phyloP scores from a whole-genome alignment of 179 eudicot genomes.

The Beta corolliflora region DNA sequence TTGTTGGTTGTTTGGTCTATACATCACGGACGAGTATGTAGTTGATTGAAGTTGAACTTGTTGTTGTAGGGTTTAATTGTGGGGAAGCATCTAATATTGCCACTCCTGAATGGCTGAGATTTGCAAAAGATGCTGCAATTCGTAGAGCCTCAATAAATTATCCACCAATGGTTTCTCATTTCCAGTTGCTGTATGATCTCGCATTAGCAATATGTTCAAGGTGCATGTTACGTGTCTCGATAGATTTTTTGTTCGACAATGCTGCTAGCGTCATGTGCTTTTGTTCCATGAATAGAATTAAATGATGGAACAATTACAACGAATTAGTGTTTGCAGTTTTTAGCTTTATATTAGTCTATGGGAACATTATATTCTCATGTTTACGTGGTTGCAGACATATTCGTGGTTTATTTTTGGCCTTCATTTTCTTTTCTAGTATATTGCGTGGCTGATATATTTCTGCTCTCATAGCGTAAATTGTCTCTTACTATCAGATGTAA shows the following conservation, averaged over 20 bases:
- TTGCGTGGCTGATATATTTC: neutral
- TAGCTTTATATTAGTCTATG: neutral
- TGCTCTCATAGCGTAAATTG: neutral
- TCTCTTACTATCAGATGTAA: neutral
- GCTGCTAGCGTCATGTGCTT: neutral
- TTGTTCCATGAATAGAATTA: neutral
- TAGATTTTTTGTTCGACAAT: neutral
- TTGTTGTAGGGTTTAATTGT: slow-evolving; percentile 66
- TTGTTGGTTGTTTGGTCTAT: slow-evolving; percentile 4
- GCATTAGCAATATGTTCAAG: slow-evolving; percentile 78
- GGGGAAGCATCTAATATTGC: slow-evolving; percentile 99
- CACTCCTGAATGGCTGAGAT: slow-evolving; percentile 93
- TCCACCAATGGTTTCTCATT: slow-evolving; percentile 98
- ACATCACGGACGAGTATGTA: neutral
- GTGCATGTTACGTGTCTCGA: slow-evolving; percentile 38
- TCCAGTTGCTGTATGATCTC: slow-evolving; percentile 89
- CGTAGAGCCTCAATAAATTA: slow-evolving; percentile 95
- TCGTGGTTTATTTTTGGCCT: neutral
- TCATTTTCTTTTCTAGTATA: neutral
- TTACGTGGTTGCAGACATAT: neutral
- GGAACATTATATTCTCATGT: neutral
- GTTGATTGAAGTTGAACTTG: slow-evolving; percentile 6
- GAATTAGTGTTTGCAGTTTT: neutral
- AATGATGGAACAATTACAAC: neutral
- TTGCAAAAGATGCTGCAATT: slow-evolving; percentile 95